Evolutionary conservation across 371 early-diverging fungal genomes (phyloP).

Genomic region (Syncephalastrum monosporum): DNA sequence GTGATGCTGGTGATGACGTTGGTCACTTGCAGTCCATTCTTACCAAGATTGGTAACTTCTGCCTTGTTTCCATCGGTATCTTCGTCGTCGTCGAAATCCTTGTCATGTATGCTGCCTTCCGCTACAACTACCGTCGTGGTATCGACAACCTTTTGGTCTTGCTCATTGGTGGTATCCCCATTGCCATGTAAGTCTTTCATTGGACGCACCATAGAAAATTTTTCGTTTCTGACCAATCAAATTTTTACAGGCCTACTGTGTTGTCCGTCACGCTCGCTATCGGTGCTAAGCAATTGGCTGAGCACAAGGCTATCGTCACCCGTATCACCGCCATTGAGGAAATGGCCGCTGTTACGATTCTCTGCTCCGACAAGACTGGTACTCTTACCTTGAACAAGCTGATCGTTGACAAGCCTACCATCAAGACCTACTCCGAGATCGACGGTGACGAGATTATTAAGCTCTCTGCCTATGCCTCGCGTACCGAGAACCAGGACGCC

Average conservation of each 20-base stretch:
- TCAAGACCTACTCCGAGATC: slow-evolving; percentile 56
- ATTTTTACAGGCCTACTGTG: slow-evolving; percentile 49
- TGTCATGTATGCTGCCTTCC: slow-evolving; percentile 76
- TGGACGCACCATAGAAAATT: neutral
- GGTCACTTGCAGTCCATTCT: slow-evolving; percentile 83
- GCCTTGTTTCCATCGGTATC: slow-evolving; percentile 64
- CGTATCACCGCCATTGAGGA: slow-evolving; percentile 84
- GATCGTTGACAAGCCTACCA: slow-evolving; percentile 58
- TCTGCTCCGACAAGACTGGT: slow-evolving; percentile 94
- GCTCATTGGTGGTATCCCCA: slow-evolving; percentile 74
- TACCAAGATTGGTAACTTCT: slow-evolving; percentile 86
- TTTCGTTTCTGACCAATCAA: slow-evolving; percentile 1
- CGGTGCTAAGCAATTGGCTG: slow-evolving; percentile 86
- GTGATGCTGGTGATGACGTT: slow-evolving; percentile 71
- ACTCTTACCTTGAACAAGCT: slow-evolving; percentile 91
- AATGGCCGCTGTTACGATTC: slow-evolving; percentile 84
- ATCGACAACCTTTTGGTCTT: slow-evolving; percentile 68
- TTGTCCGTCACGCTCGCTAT: slow-evolving; percentile 90
- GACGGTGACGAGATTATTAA: slow-evolving; percentile 53
- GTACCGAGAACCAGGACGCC: slow-evolving; percentile 66
- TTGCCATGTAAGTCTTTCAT: slow-evolving; percentile 53
- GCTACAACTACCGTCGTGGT: slow-evolving; percentile 62
- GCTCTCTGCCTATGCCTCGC: slow-evolving; percentile 61
- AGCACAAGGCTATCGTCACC: slow-evolving; percentile 86
- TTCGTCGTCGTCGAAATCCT: slow-evolving; percentile 75